Base-by-base conservation (phyloP, 108 stramenopile genomes). In the Pinguiococcus pyrenoidosus region DNA sequence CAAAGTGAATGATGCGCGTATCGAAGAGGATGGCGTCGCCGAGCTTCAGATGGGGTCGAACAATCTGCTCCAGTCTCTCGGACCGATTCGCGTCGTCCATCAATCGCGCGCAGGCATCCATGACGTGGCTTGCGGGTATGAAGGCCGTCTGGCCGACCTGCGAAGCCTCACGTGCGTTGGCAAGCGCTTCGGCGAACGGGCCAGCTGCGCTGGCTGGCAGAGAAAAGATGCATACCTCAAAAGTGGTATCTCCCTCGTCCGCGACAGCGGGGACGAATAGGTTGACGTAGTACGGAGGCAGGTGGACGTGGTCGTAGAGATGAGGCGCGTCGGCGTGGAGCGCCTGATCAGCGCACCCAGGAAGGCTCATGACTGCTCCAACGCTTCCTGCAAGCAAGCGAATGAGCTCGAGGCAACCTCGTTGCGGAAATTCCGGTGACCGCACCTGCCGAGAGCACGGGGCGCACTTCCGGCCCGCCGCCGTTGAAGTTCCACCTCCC, bases 261-360 rank as follows among this genome's bases (percentile, higher is more conserved):
- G 22, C 32, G 6, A 6, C 46, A 17, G 8, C 29, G 4, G 5
- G 3, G n/a, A 46, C 2, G 57, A 87, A 87, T 10, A 72, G 41
- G 51, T 88, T 88, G 38, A 76, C 53, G 51, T 88, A 88, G 56
- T 88, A 83, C 18, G 78, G 77, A 5, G 87, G 82, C 6, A 82
- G 70, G 28, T 72, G 59, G 17, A 64, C 13, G 46, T 69, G 56
- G 37, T 83, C 82, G 52, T 79, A 88, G 30, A 88, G 54, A 55
- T 88, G 87, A 0, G 83, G 79, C 18, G 81, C 78, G 44, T 88
- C 87, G 4, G 87, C 83, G 53, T 88, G 87, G 8, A 84, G 65
- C 0, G 82, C 76, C 60, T 88, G 87, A 45, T 88, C 87, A 23
- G 64, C 76, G 26, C 64, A 44, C 16, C 83, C 82, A 0, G 83